Evolutionary conservation across 2,329 filamentous ascomycete species (phyloP).

Genomic region (Hymenotorrendiella dingleyae): DNA sequence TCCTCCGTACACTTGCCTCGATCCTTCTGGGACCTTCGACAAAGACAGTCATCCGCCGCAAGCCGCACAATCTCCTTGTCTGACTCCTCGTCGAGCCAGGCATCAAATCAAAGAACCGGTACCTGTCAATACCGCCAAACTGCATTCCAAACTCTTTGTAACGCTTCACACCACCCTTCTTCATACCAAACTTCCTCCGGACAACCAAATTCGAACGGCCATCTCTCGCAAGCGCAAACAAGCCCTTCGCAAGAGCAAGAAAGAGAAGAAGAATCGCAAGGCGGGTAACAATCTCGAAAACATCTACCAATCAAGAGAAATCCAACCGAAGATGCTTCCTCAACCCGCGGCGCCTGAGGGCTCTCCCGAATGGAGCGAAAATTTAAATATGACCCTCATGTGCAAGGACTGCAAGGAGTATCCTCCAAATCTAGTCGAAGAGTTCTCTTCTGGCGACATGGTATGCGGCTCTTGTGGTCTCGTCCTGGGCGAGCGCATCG

Average conservation of each 20-base stretch:
- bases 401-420: slow-evolving; percentile 88
- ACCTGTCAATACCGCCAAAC: slow-evolving; percentile 45
- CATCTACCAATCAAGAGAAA: slow-evolving; percentile 44
- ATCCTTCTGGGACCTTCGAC: too few relatives aligned
- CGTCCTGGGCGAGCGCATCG: slow-evolving; percentile 83
- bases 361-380: slow-evolving; percentile 45
- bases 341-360: slow-evolving; percentile 18
- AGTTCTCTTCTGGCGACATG: slow-evolving; percentile 86
- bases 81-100: neutral
- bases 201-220: slow-evolving; percentile 24
- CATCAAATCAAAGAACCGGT: neutral
- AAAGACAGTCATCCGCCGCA: too few relatives aligned
- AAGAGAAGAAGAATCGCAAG: slow-evolving; percentile 34
- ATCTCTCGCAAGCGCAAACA: slow-evolving; percentile 30
- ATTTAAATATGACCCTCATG: slow-evolving; percentile 77
- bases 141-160: slow-evolving; percentile 68
- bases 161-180: slow-evolving; percentile 44
- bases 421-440: slow-evolving; percentile 89
- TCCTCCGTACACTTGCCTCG: too few relatives aligned
- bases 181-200: slow-evolving; percentile 31
- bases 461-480: slow-evolving; percentile 89
- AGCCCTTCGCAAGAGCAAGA: slow-evolving; percentile 33
- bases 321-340: slow-evolving; percentile 28
- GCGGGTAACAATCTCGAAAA: slow-evolving; percentile 38
- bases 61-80: neutral